Conservation (phyloP, 306 rosid species). For the Sophora flavescens region DNA sequence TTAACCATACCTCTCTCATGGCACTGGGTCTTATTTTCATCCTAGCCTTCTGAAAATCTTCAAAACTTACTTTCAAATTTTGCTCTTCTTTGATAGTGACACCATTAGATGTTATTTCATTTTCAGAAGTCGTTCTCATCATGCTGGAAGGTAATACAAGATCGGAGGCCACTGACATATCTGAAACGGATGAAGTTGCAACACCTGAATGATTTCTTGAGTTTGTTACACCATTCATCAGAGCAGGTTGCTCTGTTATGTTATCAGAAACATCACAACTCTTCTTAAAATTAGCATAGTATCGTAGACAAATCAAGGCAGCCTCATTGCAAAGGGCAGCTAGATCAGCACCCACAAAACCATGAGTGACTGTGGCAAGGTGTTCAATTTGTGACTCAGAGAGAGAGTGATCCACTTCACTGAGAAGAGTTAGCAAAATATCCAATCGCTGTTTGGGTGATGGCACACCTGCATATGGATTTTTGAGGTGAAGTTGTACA, state of each 20-base stretch:
- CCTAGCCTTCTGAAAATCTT: constrained; percentile 86
- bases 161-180: constrained; percentile 48
- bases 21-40: constrained; percentile 93
- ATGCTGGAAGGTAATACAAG: constrained; percentile 41
- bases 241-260: constrained; percentile 41
- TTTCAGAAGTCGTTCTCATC: constrained; percentile 48
- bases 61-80: constrained; percentile 64
- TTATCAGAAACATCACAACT: constrained; percentile 45
- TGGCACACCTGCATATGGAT: constrained; percentile 80
- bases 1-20: constrained; percentile 87
- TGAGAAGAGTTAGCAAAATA: constrained; percentile 71
- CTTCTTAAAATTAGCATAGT: constrained; percentile 51
- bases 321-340: constrained; percentile 88
- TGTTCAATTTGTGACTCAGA: constrained; percentile 70
- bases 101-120: constrained; percentile 42
- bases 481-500: constrained; percentile 27
- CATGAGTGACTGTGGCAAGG: constrained; percentile 82
- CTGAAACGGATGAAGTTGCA: constrained; percentile 55
- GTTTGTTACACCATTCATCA: constrained; percentile 44
- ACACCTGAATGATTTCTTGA: constrained; percentile 46
- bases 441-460: constrained; percentile 76
- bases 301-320: constrained; percentile 70
- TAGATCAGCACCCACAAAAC: constrained; percentile 94
- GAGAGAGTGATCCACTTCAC: constrained; percentile 78
- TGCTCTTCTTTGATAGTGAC: constrained; percentile 54